A percentile compares a stretch with the other conserved stretches of the same genome.
Conservation (phyloP, 2,329 filamentous ascomycete genomes). For the Hypoxylon sp. region DNA sequence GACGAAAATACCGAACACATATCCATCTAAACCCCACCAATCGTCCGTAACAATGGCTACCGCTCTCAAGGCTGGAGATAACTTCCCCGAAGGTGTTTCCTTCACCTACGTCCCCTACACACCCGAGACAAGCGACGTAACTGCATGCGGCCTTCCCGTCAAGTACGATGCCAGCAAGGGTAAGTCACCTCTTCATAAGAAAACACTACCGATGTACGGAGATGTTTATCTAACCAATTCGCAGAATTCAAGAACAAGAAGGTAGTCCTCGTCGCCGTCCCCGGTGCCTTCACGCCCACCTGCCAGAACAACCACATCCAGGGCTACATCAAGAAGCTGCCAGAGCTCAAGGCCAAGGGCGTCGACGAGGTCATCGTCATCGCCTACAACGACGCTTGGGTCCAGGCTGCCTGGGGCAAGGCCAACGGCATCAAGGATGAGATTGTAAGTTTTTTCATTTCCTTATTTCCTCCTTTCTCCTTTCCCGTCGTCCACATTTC, state of each 20-base stretch:
- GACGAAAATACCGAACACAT: not conserved
- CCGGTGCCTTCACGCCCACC: slow-evolving; percentile 87
- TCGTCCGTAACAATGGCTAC: slow-evolving; percentile 65
- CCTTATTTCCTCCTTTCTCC: slow-evolving; percentile 1
- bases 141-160: slow-evolving; percentile 82
- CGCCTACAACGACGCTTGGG: slow-evolving; percentile 86
- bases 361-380: slow-evolving; percentile 87
- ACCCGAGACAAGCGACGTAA: slow-evolving; percentile 77
- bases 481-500: not conserved
- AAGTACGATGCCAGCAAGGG: slow-evolving; percentile 85
- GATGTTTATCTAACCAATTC: not conserved
- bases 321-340: slow-evolving; percentile 81
- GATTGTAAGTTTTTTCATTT: slow-evolving; percentile 61
- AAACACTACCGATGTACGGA: not conserved
- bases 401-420: slow-evolving; percentile 93
- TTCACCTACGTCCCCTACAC: slow-evolving; percentile 90
- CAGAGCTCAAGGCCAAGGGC: slow-evolving; percentile 81
- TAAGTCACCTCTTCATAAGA: slow-evolving; percentile 51
- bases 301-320: slow-evolving; percentile 87
- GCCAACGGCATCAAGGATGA: slow-evolving; percentile 84
- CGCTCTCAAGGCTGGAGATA: slow-evolving; percentile 83
- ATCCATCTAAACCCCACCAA: slow-evolving; percentile 10
- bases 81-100: slow-evolving; percentile 83
- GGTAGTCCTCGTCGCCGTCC: slow-evolving; percentile 69
- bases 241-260: slow-evolving; percentile 70